phyloP scores from a whole-genome alignment of 2,329 filamentous ascomycete species.

The Plenodomus lindquistii region DNA sequence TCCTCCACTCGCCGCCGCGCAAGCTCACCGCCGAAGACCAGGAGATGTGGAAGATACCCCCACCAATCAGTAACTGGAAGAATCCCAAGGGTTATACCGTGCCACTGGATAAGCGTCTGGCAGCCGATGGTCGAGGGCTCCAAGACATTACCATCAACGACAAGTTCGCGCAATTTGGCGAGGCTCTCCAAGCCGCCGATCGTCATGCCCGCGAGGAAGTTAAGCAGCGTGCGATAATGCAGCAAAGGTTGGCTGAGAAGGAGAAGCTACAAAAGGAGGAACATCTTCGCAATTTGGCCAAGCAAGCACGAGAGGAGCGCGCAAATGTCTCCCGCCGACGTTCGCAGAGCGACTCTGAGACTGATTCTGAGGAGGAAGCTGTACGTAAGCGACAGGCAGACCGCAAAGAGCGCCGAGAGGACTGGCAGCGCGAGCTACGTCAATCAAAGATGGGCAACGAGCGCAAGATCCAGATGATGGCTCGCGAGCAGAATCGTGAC shows the following conservation, averaged over 20 bases:
- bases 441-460: conserved; percentile 97
- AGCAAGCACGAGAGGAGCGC: conserved; percentile 87
- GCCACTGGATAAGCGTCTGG: conserved; percentile 90
- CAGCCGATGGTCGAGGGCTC: conserved; percentile 86
- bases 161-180: conserved; percentile 95
- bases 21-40: conserved; percentile 97
- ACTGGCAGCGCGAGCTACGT: conserved; percentile 85
- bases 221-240: conserved; percentile 88
- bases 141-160: conserved; percentile 97
- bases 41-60: conserved; percentile 90
- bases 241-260: conserved; percentile 93
- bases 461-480: conserved; percentile 87
- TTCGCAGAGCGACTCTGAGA: conserved; percentile 48
- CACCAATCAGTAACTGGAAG: conserved; percentile 97
- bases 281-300: conserved; percentile 80
- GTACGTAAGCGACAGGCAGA: conserved; percentile 75
- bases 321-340: conserved; percentile 51
- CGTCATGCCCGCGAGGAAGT: conserved; percentile 95
- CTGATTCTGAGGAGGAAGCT: conserved; percentile 66
- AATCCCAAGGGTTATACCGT: conserved; percentile 98
- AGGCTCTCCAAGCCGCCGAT: conserved; percentile 92
- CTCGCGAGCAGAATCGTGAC: conserved; percentile 92
- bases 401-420: conserved; percentile 75
- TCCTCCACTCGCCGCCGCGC: conserved; percentile 92
- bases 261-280: conserved; percentile 96